phyloP scores from a whole-genome alignment of 176 grass and related monocot species.

The Thalia dealbata region DNA sequence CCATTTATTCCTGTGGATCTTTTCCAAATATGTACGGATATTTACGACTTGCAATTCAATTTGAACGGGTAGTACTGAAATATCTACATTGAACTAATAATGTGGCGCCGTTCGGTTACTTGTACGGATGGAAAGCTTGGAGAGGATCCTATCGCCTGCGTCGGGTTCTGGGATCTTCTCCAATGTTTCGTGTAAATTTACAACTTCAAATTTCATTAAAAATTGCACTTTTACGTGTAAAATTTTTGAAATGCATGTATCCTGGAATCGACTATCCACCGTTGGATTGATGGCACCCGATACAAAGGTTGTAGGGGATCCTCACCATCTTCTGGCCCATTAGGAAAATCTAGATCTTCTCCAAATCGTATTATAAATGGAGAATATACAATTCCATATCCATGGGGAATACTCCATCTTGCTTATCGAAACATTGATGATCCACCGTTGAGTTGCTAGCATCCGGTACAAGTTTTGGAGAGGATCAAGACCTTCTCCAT shows the following conservation, averaged over 20 bases:
- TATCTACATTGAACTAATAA: too few relatives aligned
- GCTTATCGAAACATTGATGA: neutral
- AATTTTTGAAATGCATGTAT: neutral
- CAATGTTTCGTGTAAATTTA: too few relatives aligned
- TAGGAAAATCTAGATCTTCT: neutral
- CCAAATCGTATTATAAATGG: neutral
- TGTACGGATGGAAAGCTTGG: too few relatives aligned
- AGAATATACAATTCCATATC: neutral
- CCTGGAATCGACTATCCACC: too few relatives aligned
- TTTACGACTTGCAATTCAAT: neutral
- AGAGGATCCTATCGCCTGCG: too few relatives aligned
- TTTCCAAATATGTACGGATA: too few relatives aligned
- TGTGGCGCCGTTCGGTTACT: too few relatives aligned
- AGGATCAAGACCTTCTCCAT: neutral
- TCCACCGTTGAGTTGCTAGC: neutral
- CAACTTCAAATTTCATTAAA: too few relatives aligned
- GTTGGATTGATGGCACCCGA: neutral
- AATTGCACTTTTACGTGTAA: too few relatives aligned
- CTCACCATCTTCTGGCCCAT: too few relatives aligned
- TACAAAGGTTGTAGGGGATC: neutral
- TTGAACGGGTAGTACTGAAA: neutral
- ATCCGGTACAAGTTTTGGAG: neutral
- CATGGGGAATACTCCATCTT: neutral
- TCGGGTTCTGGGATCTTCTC: too few relatives aligned
- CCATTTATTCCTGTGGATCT: too few relatives aligned